Percentiles rank a stretch among this genome's conserved stretches.
These are phyloP conservation scores for Actinomortierella ambigua DNA, from an alignment of 371 early-diverging fungal species.

Conservation along the genomic window DNA sequence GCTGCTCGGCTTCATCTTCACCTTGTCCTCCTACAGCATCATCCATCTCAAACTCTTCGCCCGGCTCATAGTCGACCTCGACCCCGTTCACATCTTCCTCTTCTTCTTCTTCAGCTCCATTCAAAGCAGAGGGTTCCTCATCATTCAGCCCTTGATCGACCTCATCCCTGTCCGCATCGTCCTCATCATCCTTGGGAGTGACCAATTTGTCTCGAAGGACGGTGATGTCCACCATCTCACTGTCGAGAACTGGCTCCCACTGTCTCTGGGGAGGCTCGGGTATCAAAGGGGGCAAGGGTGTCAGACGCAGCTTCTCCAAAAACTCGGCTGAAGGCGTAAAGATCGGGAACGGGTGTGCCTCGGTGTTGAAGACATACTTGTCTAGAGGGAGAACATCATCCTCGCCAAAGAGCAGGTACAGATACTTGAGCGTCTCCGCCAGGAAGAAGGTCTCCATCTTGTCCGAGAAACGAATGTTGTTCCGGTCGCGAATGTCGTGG, in stretches of 20 bases:
- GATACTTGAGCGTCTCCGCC: conserved; percentile 96
- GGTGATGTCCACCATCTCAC: neutral
- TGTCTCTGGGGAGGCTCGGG: too few species aligned
- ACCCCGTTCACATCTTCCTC: conserved; percentile 20
- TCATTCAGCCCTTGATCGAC: neutral
- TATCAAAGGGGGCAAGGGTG: too few species aligned
- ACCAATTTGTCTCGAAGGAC: too few species aligned
- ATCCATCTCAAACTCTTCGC: conserved; percentile 5
- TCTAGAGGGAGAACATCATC: conserved; percentile 74
- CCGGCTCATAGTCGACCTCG: conserved; percentile 32
- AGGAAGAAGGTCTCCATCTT: conserved; percentile 82
- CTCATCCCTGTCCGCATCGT: conserved; percentile 1
- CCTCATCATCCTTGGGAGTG: neutral
- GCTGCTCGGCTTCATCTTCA: neutral
- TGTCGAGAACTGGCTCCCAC: neutral
- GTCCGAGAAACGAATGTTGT: conserved; percentile 51
- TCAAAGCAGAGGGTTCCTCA: neutral
- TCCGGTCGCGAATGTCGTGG: conserved; percentile 61
- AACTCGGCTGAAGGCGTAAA: conserved; percentile 47
- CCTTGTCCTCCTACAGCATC: neutral
- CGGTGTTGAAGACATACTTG: conserved; percentile 88
- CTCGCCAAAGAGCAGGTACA: conserved; percentile 85
- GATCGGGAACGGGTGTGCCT: conserved; percentile 85
- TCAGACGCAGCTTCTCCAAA: conserved; percentile 3
- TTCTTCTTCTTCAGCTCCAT: conserved; percentile 13